Conservation (phyloP, 2,329 filamentous ascomycete species). For the Metarhizium brunneum region DNA sequence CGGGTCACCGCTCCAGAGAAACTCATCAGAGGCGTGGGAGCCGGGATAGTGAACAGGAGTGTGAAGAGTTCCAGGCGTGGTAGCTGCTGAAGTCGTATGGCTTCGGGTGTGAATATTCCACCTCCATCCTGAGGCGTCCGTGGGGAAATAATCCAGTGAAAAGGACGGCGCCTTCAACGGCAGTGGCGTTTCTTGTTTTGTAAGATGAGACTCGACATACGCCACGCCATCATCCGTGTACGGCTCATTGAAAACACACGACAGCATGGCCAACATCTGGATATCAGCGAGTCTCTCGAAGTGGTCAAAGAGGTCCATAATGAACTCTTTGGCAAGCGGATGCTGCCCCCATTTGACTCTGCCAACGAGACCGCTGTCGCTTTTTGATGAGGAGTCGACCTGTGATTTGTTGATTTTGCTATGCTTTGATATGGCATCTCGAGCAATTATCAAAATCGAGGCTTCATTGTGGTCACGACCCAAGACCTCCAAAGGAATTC, state of each 20-base stretch:
- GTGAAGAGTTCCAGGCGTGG: constrained; percentile 47
- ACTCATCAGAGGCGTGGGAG: constrained; percentile 48
- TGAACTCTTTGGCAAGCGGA: constrained; percentile 52
- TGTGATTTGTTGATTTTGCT: background rate
- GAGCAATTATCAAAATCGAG: constrained; percentile 61
- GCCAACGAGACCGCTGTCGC: constrained; percentile 34
- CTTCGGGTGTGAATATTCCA: constrained; percentile 45
- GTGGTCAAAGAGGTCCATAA: constrained; percentile 52
- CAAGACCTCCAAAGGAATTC: constrained; percentile 61
- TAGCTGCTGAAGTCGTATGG: constrained; percentile 43
- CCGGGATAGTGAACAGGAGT: constrained; percentile 46
- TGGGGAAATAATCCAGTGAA: constrained; percentile 58
- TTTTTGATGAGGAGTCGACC: background rate
- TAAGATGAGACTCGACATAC: constrained; percentile 46
- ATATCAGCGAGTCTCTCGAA: constrained; percentile 54
- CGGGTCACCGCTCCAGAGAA: constrained; percentile 42
- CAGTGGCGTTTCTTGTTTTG: constrained; percentile 52
- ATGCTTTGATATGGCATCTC: constrained; percentile 40
- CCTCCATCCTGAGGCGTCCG: constrained; percentile 46
- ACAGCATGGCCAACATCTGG: constrained; percentile 65
- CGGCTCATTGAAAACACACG: constrained; percentile 58
- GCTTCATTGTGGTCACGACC: constrained; percentile 43
- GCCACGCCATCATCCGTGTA: constrained; percentile 45
- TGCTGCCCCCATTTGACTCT: constrained; percentile 61
- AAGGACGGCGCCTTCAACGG: constrained; percentile 58